Percentiles rank a stretch among this genome's conserved stretches.
Evolutionary conservation across 139 green algal genomes (phyloP).

Genomic region (Picochlorum sp.): DNA sequence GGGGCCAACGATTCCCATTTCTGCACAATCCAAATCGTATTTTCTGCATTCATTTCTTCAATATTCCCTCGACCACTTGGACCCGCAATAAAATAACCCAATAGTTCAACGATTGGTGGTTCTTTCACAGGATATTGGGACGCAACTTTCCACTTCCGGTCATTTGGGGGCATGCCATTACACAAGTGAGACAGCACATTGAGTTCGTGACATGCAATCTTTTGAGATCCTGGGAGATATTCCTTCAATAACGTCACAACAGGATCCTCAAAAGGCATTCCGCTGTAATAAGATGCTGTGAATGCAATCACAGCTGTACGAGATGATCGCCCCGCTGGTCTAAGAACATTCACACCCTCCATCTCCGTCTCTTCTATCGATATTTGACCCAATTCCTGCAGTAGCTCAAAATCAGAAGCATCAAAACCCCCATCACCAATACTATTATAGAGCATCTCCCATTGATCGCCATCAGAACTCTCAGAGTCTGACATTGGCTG

Average conservation of each 20-base stretch:
- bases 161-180: slow-evolving; percentile 27
- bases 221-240: slow-evolving; percentile 56
- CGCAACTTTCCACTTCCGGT: slow-evolving; percentile 49
- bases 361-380: slow-evolving; percentile 33
- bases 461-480: slow-evolving; percentile 12
- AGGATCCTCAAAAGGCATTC: slow-evolving; percentile 50
- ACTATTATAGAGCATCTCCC: slow-evolving; percentile 25
- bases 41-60: slow-evolving; percentile 14
- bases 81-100: slow-evolving; percentile 54
- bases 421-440: slow-evolving; percentile 47
- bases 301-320: slow-evolving; percentile 57
- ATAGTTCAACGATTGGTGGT: slow-evolving; percentile 50
- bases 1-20: slow-evolving; percentile 56
- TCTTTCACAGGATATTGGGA: neutral
- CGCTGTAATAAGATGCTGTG: slow-evolving; percentile 39
- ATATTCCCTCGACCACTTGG: slow-evolving; percentile 25
- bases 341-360: neutral
- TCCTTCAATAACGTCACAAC: slow-evolving; percentile 53
- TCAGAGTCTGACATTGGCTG: slow-evolving; percentile 19
- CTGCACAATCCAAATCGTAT: slow-evolving; percentile 66
- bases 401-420: slow-evolving; percentile 55
- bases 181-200: slow-evolving; percentile 48
- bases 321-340: slow-evolving; percentile 3
- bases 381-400: slow-evolving; percentile 53
- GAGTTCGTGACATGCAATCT: slow-evolving; percentile 64